These are phyloP conservation scores for Saprolegnia diclina DNA, from an alignment of 352 stramenopile species.

Conservation along the genomic window DNA sequence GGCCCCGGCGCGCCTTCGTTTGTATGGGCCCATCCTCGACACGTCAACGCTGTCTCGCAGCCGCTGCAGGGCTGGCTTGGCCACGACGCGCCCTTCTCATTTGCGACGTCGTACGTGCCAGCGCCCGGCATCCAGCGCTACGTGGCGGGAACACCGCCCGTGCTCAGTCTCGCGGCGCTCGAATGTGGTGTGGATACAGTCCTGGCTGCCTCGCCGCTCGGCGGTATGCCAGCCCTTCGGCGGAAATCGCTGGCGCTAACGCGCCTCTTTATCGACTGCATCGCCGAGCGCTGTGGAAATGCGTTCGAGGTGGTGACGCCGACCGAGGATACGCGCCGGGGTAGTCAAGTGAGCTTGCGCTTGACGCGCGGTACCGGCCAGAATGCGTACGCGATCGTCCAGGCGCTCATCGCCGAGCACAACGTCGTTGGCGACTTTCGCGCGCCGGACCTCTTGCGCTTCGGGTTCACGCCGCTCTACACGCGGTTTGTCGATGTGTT, in stretches of 20 bases:
- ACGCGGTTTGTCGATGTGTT: conserved; percentile 27
- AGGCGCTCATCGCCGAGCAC: conserved; percentile 19
- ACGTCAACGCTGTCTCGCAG: background rate
- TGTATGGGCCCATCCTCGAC: conserved; percentile 14
- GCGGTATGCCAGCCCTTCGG: conserved; percentile 17
- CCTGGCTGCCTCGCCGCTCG: background rate
- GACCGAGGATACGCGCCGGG: background rate
- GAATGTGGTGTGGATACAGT: conserved; percentile 22
- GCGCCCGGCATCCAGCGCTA: conserved; percentile 19
- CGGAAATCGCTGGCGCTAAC: conserved; percentile 19
- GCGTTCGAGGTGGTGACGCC: conserved; percentile 19
- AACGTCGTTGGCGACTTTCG: conserved; percentile 23
- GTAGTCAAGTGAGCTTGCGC: conserved; percentile 21
- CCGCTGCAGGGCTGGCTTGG: conserved; percentile 21
- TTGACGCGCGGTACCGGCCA: background rate
- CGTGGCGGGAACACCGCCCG: conserved; percentile 6
- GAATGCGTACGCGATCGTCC: conserved; percentile 18
- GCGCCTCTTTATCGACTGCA: conserved; percentile 10
- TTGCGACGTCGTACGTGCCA: conserved; percentile 4
- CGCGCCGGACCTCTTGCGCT: conserved; percentile 20
- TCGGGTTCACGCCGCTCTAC: conserved; percentile 27
- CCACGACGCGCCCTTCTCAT: conserved; percentile 13
- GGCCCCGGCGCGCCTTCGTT: conserved; percentile 18
- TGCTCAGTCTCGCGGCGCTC: conserved; percentile 13
- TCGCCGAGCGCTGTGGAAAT: background rate